A percentile compares a stretch with the other conserved stretches of the same genome.
phyloP scores from a whole-genome alignment of 2,329 filamentous ascomycete species.

The Hymenoscyphus occultus region DNA sequence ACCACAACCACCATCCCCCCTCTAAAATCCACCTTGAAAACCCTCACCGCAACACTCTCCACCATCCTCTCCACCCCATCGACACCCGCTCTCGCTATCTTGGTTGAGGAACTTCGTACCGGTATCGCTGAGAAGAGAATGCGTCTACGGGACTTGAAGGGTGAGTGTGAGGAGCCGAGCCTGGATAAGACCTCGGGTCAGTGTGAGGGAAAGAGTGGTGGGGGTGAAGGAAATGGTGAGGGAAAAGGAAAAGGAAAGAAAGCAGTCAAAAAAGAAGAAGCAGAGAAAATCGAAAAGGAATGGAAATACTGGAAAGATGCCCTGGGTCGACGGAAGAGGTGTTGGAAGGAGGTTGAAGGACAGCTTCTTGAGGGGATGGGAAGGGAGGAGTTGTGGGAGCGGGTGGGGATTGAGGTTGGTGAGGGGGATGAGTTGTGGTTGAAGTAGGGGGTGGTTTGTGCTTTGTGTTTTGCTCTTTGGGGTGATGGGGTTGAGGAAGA shows the following conservation, averaged over 20 bases:
- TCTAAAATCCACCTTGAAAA: constrained; percentile 50
- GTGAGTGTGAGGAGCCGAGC: constrained; percentile 25
- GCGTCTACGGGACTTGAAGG: constrained; percentile 43
- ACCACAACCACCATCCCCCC: constrained; percentile 41
- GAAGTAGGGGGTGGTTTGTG: neutral
- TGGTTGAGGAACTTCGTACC: constrained; percentile 42
- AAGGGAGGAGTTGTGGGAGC: constrained; percentile 48
- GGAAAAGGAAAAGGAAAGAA: neutral
- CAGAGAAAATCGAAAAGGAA: constrained; percentile 44
- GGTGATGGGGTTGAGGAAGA: neutral
- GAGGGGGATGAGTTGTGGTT: constrained; percentile 8
- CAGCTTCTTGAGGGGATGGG: constrained; percentile 45
- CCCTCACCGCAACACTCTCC: constrained; percentile 43
- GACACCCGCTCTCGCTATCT: constrained; percentile 46
- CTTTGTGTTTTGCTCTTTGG: neutral
- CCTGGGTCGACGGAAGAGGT: constrained; percentile 32
- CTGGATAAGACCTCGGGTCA: too few species aligned
- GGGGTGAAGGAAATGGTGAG: neutral
- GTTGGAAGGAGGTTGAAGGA: constrained; percentile 37
- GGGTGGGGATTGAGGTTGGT: constrained; percentile 30
- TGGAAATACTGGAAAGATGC: constrained; percentile 44
- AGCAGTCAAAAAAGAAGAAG: constrained; percentile 46
- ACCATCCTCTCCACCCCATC: constrained; percentile 44
- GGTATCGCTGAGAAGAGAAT: constrained; percentile 43
- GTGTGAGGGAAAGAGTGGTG: too few species aligned